phyloP scores from a whole-genome alignment of 805 yeast species.

The Candida krabiensis region DNA sequence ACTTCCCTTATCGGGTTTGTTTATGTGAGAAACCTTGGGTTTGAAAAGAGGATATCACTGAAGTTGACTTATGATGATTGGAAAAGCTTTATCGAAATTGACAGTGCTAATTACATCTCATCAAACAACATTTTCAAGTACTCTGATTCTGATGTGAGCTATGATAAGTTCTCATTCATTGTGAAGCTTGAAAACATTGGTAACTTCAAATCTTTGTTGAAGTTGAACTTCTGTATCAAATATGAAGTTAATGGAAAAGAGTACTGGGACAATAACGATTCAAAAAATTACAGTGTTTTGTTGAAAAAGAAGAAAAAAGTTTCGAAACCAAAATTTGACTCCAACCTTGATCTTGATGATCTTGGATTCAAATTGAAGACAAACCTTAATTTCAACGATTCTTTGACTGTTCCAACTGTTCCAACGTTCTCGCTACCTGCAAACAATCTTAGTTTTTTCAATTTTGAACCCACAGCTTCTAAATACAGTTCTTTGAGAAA shows the following conservation, averaged over 20 bases:
- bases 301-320: slow-evolving; percentile 28
- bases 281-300: slow-evolving; percentile 37
- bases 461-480: slow-evolving; percentile 25
- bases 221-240: slow-evolving; percentile 40
- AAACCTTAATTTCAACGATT: slow-evolving; percentile 31
- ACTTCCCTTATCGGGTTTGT: slow-evolving; percentile 42
- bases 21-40: slow-evolving; percentile 39
- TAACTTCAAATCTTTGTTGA: slow-evolving; percentile 23
- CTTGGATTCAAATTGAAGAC: slow-evolving; percentile 29
- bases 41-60: slow-evolving; percentile 40
- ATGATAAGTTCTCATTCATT: slow-evolving; percentile 49
- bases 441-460: slow-evolving; percentile 9
- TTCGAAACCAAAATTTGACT: slow-evolving; percentile 4
- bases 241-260: slow-evolving; percentile 33
- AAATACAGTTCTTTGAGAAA: slow-evolving; percentile 28
- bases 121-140: slow-evolving; percentile 41
- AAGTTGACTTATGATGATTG: slow-evolving; percentile 53
- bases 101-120: slow-evolving; percentile 35
- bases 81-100: slow-evolving; percentile 35
- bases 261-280: slow-evolving; percentile 43
- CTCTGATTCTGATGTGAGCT: slow-evolving; percentile 30
- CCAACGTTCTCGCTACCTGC: slow-evolving; percentile 8
- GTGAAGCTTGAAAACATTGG: slow-evolving; percentile 40
- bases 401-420: slow-evolving; percentile 26
- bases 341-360: slow-evolving; percentile 27